Base-by-base conservation (phyloP, 257 asterid genomes). In the Solanum megistacrolobum region DNA sequence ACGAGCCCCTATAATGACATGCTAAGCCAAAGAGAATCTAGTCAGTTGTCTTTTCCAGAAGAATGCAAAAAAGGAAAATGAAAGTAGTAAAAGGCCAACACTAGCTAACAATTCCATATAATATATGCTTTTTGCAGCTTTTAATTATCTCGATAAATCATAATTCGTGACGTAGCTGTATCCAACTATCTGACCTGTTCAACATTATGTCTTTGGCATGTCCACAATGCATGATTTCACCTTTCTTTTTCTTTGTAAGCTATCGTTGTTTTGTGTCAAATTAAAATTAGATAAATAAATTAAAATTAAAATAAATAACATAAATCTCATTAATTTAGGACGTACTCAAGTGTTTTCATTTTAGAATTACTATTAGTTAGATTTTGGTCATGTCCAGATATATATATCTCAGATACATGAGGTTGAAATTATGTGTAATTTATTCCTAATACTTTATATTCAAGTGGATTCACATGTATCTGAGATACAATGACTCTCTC, bases 111-210 rank as follows among this genome's bases (percentile, higher is more conserved):
- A 65, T 11, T 68, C 11, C 23, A 27, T 12, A 68, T 68, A 68
- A 23, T 29, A 68, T 34, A 38, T 78, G 36, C 79, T 79, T 72
- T 85, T 12, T 85, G 88, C 88, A 85, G 88, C 88, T 85, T 85
- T 85, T 36, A 41, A 20, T 74, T 43, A 1, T 78, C 72, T 76
- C 84, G 73, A 78, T 76, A 83, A 69, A 65, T 39, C 86, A 84
- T 89, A 86, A 83, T 87, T 74, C 1, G 88, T 89, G 86, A 68
- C 43, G 39, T 86, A 21, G 52, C 83, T 87, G 83, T 88, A 86
- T 65, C 86, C 55, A 62, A 38, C 82, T 68, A 82, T 83, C 85
- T 90, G 89, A 75, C 85, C 18, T 48, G 25, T 39, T 12, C 46
- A 14, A 72, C 89, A 43, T 41, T 74, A 86, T 27, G 74, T 9